These are phyloP conservation scores for Fragilariopsis cylindrus DNA, from an alignment of 108 stramenopile species.

Conservation along the genomic window DNA sequence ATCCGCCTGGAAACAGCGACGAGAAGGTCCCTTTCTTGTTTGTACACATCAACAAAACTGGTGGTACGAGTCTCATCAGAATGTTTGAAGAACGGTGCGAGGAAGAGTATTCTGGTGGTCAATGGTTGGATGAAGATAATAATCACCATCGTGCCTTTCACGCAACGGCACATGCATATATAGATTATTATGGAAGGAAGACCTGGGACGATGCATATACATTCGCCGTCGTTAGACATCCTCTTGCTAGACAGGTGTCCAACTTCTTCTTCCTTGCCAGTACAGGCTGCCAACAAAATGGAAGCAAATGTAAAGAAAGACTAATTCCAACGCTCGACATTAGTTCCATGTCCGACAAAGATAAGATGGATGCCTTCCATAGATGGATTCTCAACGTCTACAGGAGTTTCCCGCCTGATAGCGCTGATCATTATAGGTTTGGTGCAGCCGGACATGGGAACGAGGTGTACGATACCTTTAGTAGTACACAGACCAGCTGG, in stretches of 20 bases:
- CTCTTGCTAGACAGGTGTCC: slow-evolving; percentile 12
- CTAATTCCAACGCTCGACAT: slow-evolving; percentile 2
- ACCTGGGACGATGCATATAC: slow-evolving; percentile 18
- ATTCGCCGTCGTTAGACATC: slow-evolving; percentile 15
- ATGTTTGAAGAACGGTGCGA: slow-evolving; percentile 23
- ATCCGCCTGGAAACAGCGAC: no score
- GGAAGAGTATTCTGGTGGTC: slow-evolving; percentile 2
- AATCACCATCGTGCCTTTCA: slow-evolving; percentile 12
- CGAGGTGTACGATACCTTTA: slow-evolving; percentile 19
- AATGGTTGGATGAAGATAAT: slow-evolving; percentile 7
- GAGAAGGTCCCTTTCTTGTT: slow-evolving; percentile 1
- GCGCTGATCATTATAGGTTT: slow-evolving; percentile 18
- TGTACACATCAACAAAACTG: slow-evolving; percentile 35
- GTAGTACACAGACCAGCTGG: slow-evolving; percentile 26
- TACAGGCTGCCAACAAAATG: not conserved
- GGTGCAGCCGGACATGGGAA: slow-evolving; percentile 25
- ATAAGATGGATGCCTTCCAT: slow-evolving; percentile 20
- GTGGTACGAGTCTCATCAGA: slow-evolving; percentile 17
- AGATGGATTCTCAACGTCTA: not conserved
- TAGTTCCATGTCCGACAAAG: slow-evolving; percentile 11
- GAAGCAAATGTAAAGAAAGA: not conserved
- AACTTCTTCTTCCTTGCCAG: slow-evolving; percentile 14
- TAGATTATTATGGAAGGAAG: slow-evolving; percentile 13
- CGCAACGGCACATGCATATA: slow-evolving; percentile 17
- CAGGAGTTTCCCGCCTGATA: slow-evolving; percentile 11